Percentiles rank a stretch among this genome's conserved stretches.
phyloP scores from a whole-genome alignment of 164 flowering plant species.

The Chimonanthus praecox region DNA sequence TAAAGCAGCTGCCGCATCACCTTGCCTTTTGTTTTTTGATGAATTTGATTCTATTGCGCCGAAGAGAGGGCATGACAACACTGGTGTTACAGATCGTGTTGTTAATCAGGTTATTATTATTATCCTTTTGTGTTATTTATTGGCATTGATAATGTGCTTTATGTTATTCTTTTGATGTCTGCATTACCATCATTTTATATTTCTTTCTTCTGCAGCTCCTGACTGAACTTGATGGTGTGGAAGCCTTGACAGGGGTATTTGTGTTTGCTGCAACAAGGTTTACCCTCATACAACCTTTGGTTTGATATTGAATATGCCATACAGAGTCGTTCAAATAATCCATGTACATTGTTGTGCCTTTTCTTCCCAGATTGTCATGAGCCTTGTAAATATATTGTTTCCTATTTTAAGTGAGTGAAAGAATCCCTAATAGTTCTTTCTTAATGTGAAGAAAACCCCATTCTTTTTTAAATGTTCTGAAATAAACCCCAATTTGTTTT shows the following conservation, averaged over 20 bases:
- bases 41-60: constrained; percentile 99
- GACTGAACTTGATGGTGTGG: constrained; percentile 97
- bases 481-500: no score
- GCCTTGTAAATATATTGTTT: no score
- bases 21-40: constrained; percentile 93
- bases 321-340: not conserved
- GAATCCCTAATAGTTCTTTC: no score
- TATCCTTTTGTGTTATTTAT: not conserved
- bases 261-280: constrained; percentile 99
- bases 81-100: constrained; percentile 98
- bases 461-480: no score
- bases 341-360: not conserved
- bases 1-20: constrained; percentile 95
- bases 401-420: no score
- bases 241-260: constrained; percentile 89
- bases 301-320: not conserved
- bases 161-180: not conserved
- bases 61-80: constrained; percentile 97
- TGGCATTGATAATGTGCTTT: not conserved
- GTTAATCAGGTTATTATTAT: constrained; percentile 69
- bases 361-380: no score
- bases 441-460: no score
- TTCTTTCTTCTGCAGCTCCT: constrained; percentile 51
- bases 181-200: not conserved
- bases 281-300: constrained; percentile 11